Evolutionary conservation across 2,329 filamentous ascomycete genomes (phyloP).

Genomic region (Nothophaeocryptopus gaeumannii): DNA sequence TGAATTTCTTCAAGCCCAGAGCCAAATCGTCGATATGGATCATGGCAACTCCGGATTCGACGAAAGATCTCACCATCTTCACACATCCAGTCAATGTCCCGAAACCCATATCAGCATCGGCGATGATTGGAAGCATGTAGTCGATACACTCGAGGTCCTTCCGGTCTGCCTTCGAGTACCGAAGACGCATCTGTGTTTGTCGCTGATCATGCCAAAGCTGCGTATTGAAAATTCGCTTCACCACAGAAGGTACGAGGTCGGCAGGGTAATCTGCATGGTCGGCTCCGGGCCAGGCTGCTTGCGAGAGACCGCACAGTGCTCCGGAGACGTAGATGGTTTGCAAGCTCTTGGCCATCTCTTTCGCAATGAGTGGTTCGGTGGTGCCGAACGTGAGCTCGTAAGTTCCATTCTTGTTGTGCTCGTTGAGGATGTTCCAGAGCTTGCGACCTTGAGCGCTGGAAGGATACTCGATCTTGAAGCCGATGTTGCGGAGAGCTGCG

Average conservation of each 20-base stretch:
- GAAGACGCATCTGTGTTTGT: constrained; percentile 12
- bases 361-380: constrained; percentile 13
- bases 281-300: constrained; percentile 12
- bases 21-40: constrained; percentile 17
- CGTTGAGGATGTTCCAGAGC: constrained; percentile 11
- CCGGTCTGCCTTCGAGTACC: constrained; percentile 8
- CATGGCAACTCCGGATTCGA: constrained; percentile 14
- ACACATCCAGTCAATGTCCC: constrained; percentile 12
- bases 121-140: constrained; percentile 12
- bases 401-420: constrained; percentile 11
- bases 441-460: constrained; percentile 13
- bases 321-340: constrained; percentile 14
- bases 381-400: constrained; percentile 16
- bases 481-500: constrained; percentile 11
- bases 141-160: constrained; percentile 10
- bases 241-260: constrained; percentile 8
- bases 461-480: constrained; percentile 10
- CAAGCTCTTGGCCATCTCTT: constrained; percentile 12
- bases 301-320: constrained; percentile 12
- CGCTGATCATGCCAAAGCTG: constrained; percentile 14
- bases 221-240: constrained; percentile 14
- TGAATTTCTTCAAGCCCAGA: constrained; percentile 12
- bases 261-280: constrained; percentile 13
- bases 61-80: constrained; percentile 12
- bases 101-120: constrained; percentile 13